Evolutionary conservation across 176 grass and related monocot species (phyloP).

Genomic region (Oryza coarctata): DNA sequence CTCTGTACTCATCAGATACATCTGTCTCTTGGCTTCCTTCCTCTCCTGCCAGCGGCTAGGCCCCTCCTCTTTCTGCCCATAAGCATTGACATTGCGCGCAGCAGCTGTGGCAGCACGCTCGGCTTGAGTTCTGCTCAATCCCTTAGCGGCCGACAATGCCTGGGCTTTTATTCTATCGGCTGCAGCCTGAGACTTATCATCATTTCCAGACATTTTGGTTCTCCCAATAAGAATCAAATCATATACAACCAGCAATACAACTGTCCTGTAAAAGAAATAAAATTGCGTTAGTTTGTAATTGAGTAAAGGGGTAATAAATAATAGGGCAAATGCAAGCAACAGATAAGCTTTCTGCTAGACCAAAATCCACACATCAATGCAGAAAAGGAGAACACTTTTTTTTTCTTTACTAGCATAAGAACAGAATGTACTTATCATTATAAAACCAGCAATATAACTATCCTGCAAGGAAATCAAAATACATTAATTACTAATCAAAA

Average conservation of each 20-base stretch:
- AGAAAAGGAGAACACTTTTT: neutral
- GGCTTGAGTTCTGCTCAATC: constrained; percentile 82
- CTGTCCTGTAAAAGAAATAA: constrained; percentile 14
- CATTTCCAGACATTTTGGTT: constrained; percentile 60
- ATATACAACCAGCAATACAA: neutral
- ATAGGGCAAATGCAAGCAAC: neutral
- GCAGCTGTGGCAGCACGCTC: constrained; percentile 64
- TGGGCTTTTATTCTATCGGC: constrained; percentile 70
- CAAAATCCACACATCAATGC: neutral
- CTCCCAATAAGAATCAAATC: neutral
- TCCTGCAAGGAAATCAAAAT: too few species aligned
- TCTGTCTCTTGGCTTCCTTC: constrained; percentile 86
- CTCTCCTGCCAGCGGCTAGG: constrained; percentile 76
- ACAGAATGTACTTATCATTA: neutral
- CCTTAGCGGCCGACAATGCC: constrained; percentile 60
- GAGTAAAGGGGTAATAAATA: neutral
- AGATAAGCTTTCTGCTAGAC: neutral
- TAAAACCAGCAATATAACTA: too few species aligned
- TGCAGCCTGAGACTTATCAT: constrained; percentile 55
- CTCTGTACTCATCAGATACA: constrained; percentile 92
- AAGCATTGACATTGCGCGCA: constrained; percentile 79
- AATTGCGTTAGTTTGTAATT: neutral
- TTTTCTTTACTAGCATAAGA: neutral
- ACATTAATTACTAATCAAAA: too few species aligned
- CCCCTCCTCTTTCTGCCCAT: constrained; percentile 84